phyloP scores from a whole-genome alignment of 163 green algal species.

The Botryococcus braunii region DNA sequence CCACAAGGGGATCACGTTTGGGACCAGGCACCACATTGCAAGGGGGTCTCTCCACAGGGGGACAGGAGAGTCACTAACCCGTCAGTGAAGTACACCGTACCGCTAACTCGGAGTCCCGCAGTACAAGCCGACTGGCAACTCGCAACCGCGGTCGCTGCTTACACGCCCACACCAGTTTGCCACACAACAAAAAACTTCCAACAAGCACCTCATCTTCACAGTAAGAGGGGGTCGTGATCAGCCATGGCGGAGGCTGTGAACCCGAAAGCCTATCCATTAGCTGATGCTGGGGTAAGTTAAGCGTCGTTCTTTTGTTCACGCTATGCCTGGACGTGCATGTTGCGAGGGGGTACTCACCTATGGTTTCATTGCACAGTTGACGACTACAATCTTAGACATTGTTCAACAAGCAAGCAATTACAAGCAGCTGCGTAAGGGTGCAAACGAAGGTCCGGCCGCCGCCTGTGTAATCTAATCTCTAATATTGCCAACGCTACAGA shows the following conservation, averaged over 20 bases:
- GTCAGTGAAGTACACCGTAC: too few species aligned
- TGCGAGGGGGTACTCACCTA: neutral
- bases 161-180: too few species aligned
- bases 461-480: neutral
- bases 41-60: too few species aligned
- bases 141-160: too few species aligned
- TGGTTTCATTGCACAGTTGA: constrained; percentile 58
- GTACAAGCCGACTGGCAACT: too few species aligned
- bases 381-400: constrained; percentile 98
- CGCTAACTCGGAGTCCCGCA: too few species aligned
- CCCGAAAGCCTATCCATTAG: constrained; percentile 96
- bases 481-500: neutral
- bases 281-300: constrained; percentile 63
- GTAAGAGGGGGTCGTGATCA: too few species aligned
- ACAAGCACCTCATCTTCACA: too few species aligned
- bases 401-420: constrained; percentile 98
- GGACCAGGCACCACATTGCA: too few species aligned
- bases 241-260: constrained; percentile 76
- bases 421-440: constrained; percentile 98
- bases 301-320: neutral
- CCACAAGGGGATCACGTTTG: too few species aligned
- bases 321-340: neutral
- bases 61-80: too few species aligned
- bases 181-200: too few species aligned
- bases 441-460: constrained; percentile 80